Evolutionary conservation across 768 basidiomycete genomes (phyloP).

Genomic region (Leccinum arenicola): DNA sequence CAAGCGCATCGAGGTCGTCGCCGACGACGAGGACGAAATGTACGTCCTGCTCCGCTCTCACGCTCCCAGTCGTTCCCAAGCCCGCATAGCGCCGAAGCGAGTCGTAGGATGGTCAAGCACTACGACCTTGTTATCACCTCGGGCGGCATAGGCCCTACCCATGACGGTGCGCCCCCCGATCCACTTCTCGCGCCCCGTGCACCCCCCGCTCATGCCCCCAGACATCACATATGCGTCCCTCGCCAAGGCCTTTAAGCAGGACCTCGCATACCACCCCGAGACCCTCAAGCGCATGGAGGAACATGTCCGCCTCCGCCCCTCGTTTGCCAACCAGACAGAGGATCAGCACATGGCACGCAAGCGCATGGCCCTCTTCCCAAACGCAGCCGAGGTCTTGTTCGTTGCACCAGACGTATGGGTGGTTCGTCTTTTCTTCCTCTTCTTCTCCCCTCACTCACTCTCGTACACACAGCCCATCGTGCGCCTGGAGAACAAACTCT

Average conservation of each 20-base stretch:
- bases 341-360: constrained; percentile 75
- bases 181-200: neutral
- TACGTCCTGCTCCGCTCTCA: constrained; percentile 1
- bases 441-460: neutral
- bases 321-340: constrained; percentile 59
- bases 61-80: neutral
- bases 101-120: constrained; percentile 69
- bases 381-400: constrained; percentile 73
- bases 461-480: constrained; percentile 66
- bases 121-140: constrained; percentile 92
- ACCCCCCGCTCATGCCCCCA: constrained; percentile 22
- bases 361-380: constrained; percentile 91
- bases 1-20: constrained; percentile 86
- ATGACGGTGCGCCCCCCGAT: constrained; percentile 58
- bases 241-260: constrained; percentile 76
- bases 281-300: constrained; percentile 72
- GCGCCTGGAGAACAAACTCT: constrained; percentile 79
- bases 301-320: constrained; percentile 52
- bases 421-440: constrained; percentile 39
- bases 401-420: constrained; percentile 84
- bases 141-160: constrained; percentile 90
- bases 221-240: constrained; percentile 91
- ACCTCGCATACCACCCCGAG: constrained; percentile 71
- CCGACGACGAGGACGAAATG: constrained; percentile 92
- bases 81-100: constrained; percentile 71